phyloP scores from a whole-genome alignment of 1,284 basidiomycete genomes.

The Agroathelia rolfsii region DNA sequence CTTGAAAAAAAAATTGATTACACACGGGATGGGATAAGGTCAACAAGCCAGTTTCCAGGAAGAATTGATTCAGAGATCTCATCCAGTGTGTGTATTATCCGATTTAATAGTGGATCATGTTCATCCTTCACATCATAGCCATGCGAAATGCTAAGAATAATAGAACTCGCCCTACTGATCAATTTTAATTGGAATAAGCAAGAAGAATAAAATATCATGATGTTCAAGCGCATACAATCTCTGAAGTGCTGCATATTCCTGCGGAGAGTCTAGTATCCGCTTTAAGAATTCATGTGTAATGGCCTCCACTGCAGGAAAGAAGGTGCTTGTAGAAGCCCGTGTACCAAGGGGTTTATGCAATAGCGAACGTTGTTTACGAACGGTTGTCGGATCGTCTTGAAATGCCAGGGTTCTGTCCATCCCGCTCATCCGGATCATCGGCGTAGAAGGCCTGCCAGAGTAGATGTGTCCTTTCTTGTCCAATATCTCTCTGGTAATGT shows the following conservation, averaged over 20 bases:
- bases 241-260: slow-evolving; percentile 44
- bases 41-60: slow-evolving; percentile 50
- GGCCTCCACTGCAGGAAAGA: slow-evolving; percentile 35
- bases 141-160: slow-evolving; percentile 50
- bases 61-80: slow-evolving; percentile 49
- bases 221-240: slow-evolving; percentile 30
- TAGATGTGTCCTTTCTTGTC: slow-evolving; percentile 6
- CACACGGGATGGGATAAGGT: slow-evolving; percentile 32
- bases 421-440: slow-evolving; percentile 2
- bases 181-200: slow-evolving; percentile 1
- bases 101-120: slow-evolving; percentile 46
- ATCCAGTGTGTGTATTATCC: slow-evolving; percentile 45
- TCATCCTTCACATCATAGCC: slow-evolving; percentile 49
- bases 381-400: slow-evolving; percentile 10
- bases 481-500: slow-evolving; percentile 3
- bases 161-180: slow-evolving; percentile 48
- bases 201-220: neutral
- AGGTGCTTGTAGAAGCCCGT: slow-evolving; percentile 35
- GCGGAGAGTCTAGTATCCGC: slow-evolving; percentile 43
- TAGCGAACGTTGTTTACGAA: slow-evolving; percentile 50
- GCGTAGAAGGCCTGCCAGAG: no score
- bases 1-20: neutral
- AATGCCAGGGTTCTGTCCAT: slow-evolving; percentile 2
- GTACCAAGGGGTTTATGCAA: slow-evolving; percentile 53
- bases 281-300: slow-evolving; percentile 49